A percentile compares a stretch with the other conserved stretches of the same genome.
phyloP scores from a whole-genome alignment of 2,329 filamentous ascomycete species.

The Albophoma yamanashiensis region DNA sequence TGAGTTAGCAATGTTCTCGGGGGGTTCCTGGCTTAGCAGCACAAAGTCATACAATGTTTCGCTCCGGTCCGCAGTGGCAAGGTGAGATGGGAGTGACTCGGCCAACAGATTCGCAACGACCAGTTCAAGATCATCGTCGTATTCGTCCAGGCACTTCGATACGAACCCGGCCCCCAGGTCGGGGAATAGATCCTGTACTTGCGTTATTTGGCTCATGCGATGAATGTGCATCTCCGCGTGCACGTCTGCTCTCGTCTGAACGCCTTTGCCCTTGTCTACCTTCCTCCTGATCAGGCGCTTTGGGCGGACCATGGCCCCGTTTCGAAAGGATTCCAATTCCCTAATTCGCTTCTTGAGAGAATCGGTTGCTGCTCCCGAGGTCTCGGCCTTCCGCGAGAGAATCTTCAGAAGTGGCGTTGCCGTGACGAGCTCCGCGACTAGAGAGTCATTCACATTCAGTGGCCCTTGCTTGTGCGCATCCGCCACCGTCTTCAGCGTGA shows the following conservation, averaged over 20 bases:
- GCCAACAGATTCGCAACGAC: slow-evolving; percentile 76
- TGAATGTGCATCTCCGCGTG: slow-evolving; percentile 58
- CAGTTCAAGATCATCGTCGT: slow-evolving; percentile 64
- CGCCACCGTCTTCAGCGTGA: slow-evolving; percentile 63
- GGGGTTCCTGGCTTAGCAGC: background rate
- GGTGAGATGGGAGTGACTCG: slow-evolving; percentile 58
- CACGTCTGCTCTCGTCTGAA: slow-evolving; percentile 24
- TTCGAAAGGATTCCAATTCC: slow-evolving; percentile 49
- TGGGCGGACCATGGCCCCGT: slow-evolving; percentile 40
- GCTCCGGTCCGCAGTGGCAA: slow-evolving; percentile 51
- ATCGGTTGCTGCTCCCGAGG: slow-evolving; percentile 35
- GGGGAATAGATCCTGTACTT: slow-evolving; percentile 90
- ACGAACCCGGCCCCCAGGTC: slow-evolving; percentile 78
- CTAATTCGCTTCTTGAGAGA: slow-evolving; percentile 51
- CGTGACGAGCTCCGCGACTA: slow-evolving; percentile 76
- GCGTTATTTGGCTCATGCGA: slow-evolving; percentile 72
- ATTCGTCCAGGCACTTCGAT: slow-evolving; percentile 68
- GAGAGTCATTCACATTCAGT: slow-evolving; percentile 50
- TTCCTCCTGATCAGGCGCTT: slow-evolving; percentile 42
- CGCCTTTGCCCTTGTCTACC: slow-evolving; percentile 55
- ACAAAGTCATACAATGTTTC: slow-evolving; percentile 47
- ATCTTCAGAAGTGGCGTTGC: slow-evolving; percentile 64
- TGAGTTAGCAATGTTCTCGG: slow-evolving; percentile 8
- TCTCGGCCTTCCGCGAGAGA: slow-evolving; percentile 43
- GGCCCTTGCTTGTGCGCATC: slow-evolving; percentile 50